Evolutionary conservation across 2,329 filamentous ascomycete species (phyloP).

Genomic region (Pseudopithomyces chartarum): DNA sequence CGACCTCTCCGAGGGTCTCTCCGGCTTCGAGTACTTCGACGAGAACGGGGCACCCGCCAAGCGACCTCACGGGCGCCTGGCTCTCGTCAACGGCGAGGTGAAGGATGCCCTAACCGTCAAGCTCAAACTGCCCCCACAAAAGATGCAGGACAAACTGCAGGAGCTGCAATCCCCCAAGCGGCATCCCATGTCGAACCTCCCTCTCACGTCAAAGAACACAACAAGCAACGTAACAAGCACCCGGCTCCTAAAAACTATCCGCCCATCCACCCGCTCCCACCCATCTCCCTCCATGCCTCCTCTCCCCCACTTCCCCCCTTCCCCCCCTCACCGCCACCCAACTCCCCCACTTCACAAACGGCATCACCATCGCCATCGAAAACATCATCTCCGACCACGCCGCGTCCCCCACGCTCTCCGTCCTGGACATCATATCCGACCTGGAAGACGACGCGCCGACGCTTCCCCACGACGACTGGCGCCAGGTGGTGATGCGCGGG

Average conservation of each 20-base stretch:
- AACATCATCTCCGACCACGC: neutral
- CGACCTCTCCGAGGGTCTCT: neutral
- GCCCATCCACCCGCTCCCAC: neutral
- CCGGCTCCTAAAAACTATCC: neutral
- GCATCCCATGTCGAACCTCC: neutral
- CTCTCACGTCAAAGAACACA: neutral
- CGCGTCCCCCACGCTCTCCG: neutral
- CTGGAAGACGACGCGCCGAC: neutral
- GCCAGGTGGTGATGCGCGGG: neutral
- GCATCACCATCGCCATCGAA: neutral
- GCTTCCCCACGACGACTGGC: neutral
- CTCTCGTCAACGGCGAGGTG: neutral
- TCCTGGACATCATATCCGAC: neutral
- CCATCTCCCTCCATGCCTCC: neutral
- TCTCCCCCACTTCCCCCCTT: neutral
- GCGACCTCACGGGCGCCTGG: neutral
- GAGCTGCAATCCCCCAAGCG: neutral
- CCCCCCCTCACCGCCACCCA: neutral
- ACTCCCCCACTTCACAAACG: neutral
- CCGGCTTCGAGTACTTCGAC: neutral
- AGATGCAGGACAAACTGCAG: neutral
- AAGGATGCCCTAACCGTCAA: neutral
- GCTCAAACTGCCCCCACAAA: neutral
- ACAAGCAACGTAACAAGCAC: neutral
- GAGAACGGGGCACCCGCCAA: neutral